phyloP scores from a whole-genome alignment of 2,329 filamentous ascomycete genomes.

The Fusarium azukiicola region DNA sequence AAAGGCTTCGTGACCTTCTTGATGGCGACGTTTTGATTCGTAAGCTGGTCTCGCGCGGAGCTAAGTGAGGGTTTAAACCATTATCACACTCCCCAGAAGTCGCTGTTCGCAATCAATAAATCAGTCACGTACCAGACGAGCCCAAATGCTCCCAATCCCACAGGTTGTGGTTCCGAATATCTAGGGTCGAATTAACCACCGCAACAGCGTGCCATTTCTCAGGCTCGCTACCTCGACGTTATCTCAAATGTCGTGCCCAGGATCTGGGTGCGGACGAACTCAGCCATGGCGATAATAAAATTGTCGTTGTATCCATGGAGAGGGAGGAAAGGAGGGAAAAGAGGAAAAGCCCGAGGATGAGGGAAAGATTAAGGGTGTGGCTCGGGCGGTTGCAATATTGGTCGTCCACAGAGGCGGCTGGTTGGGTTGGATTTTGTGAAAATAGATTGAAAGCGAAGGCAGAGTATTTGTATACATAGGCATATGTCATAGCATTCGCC shows the following conservation, averaged over 20 bases:
- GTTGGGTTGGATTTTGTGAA: too few species aligned
- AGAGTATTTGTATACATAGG: too few species aligned
- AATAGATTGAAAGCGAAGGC: too few species aligned
- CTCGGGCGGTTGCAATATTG: too few species aligned
- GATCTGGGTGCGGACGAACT: slow-evolving; percentile 99
- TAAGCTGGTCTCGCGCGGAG: slow-evolving; percentile 98
- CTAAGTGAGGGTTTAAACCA: slow-evolving; percentile 68
- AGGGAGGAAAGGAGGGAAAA: too few species aligned
- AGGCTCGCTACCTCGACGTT: slow-evolving; percentile 92
- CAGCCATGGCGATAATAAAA: slow-evolving; percentile 97
- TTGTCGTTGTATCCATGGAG: too few species aligned
- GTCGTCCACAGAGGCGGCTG: too few species aligned
- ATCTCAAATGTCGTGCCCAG: slow-evolving; percentile 99
- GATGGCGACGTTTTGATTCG: slow-evolving; percentile 96
- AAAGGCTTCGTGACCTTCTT: slow-evolving; percentile 99
- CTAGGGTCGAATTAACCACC: slow-evolving; percentile 68
- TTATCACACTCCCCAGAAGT: neutral
- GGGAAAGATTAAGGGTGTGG: too few species aligned
- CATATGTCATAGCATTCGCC: too few species aligned
- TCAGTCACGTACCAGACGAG: slow-evolving; percentile 90
- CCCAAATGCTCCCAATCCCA: slow-evolving; percentile 99
- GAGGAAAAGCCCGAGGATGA: too few species aligned
- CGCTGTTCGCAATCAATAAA: slow-evolving; percentile 4
- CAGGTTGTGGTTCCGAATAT: slow-evolving; percentile 98
- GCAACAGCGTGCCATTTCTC: neutral